These are phyloP conservation scores for Rhipidocladum racemiflorum DNA, from an alignment of 176 grass and related monocot genomes.

Conservation along the genomic window DNA sequence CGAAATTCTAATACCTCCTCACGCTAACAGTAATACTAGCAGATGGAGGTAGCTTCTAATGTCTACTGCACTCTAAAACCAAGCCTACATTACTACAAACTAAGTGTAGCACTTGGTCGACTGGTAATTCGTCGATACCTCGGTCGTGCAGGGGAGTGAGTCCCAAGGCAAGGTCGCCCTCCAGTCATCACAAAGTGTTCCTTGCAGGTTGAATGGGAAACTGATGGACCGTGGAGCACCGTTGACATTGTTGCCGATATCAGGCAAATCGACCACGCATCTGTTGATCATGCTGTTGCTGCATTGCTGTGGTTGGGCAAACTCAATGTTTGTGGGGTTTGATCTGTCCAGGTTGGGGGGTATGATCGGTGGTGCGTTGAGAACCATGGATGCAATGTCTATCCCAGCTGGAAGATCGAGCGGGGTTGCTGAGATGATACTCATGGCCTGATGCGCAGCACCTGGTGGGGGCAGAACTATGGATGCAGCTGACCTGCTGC, in stretches of 20 bases:
- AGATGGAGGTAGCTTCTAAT: constrained; percentile 31
- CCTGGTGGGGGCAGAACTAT: background rate
- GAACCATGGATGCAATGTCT: constrained; percentile 69
- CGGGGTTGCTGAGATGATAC: constrained; percentile 46
- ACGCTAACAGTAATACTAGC: constrained; percentile 69
- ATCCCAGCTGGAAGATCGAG: constrained; percentile 44
- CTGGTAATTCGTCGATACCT: constrained; percentile 53
- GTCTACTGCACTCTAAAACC: constrained; percentile 27
- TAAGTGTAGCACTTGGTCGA: constrained; percentile 54
- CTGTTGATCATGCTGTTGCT: constrained; percentile 32
- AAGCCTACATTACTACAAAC: constrained; percentile 29
- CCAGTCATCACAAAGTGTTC: constrained; percentile 67
- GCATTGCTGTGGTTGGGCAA: constrained; percentile 41
- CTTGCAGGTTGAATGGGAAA: constrained; percentile 58
- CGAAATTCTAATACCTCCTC: constrained; percentile 33
- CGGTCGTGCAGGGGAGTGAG: constrained; percentile 57
- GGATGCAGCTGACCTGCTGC: constrained; percentile 42
- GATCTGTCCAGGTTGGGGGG: constrained; percentile 35
- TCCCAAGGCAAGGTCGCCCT: constrained; percentile 61
- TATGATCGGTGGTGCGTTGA: constrained; percentile 47
- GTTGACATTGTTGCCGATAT: constrained; percentile 5
- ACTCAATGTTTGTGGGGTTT: constrained; percentile 58
- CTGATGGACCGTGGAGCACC: constrained; percentile 15
- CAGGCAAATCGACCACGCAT: constrained; percentile 32
- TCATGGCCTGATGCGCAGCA: constrained; percentile 41